Evolutionary conservation across 2,329 filamentous ascomycete genomes (phyloP), one percentile per base, ranked within the genome.

Genomic region (Neofusicoccum kwambonambiense): DNA sequence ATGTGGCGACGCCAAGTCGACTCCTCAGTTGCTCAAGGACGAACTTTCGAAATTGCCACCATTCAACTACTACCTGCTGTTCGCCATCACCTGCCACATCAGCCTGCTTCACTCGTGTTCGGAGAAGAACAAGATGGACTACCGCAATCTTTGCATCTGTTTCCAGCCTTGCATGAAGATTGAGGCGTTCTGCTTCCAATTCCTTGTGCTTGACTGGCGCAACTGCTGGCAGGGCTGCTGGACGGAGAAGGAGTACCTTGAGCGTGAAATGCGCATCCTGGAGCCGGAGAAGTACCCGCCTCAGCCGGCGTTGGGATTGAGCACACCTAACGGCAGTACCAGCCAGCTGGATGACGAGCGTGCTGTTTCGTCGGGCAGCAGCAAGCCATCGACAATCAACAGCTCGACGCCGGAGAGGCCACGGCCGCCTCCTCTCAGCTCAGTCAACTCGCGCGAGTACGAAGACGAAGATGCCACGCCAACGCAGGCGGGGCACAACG

Each of bases 41-140:
- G 92, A 97, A 77, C 87, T 98, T 2, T 97, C 94, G 1, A 93
- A 92, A 70, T 84, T 98, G n/a, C 91, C 94, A 6, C 94, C 94
- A 0, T 97, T 95, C 83, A 96, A 97, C 79, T 98, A 98, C 79
- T 97, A 98, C 74, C 89, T 98, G 13, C 87, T 98, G 5, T 98
- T 98, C 76, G 94, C 94, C 71, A 97, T 97, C 71, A 98, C 94
- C 39, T 97, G 94, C 78, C 94, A 98, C 73, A 88, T 98, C 56
- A 97, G 93, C 71, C 85, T 97, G 31, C 85, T 98, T 9, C 88
- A 97, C 70, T 93, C 92, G 1, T 94, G 96, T 76, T 90, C 93
- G 27, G 92, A 96, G 69, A 93, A 94, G 82, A 98, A 97, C 85
- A 97, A 96, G 81, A 98, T 98, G 94, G 92, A 96, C 75, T 97